phyloP scores from a whole-genome alignment of 371 early-diverging fungal species.

The Entomophthora muscae region DNA sequence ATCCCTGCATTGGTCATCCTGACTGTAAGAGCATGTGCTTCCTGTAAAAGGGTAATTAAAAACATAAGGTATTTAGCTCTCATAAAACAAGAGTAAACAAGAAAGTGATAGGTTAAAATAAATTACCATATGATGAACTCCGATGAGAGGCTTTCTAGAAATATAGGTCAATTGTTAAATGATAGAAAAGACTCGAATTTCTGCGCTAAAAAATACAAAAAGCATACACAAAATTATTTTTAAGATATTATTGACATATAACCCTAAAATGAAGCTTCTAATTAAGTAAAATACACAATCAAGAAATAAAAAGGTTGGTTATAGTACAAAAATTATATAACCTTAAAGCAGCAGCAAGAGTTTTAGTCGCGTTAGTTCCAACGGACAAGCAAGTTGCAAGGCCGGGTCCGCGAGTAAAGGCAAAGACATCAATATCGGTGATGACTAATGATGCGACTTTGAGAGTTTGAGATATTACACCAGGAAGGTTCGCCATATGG shows the following conservation, averaged over 20 bases:
- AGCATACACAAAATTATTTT: too few species aligned
- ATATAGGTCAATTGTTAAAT: neutral
- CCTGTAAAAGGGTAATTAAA: conserved; percentile 17
- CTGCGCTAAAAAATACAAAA: too few species aligned
- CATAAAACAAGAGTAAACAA: too few species aligned
- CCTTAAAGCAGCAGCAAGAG: conserved; percentile 48
- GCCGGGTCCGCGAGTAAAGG: conserved; percentile 76
- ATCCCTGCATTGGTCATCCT: conserved; percentile 23
- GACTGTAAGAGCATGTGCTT: conserved; percentile 55
- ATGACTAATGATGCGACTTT: conserved; percentile 27
- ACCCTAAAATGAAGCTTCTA: too few species aligned
- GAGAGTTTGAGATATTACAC: conserved; percentile 39
- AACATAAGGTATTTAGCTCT: too few species aligned
- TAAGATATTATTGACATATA: too few species aligned
- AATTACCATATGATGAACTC: conserved; percentile 70
- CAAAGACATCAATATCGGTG: conserved; percentile 50
- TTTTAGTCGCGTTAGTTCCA: conserved; percentile 59
- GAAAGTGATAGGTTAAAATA: neutral
- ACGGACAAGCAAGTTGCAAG: conserved; percentile 54
- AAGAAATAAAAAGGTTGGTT: neutral
- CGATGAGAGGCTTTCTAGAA: conserved; percentile 41
- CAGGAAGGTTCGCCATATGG: conserved; percentile 46
- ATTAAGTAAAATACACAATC: too few species aligned
- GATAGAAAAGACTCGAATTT: too few species aligned
- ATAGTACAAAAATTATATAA: neutral